A percentile compares a stretch with the other conserved stretches of the same genome.
Conservation (phyloP, 306 rosid genomes). For the Vigna mungo region DNA sequence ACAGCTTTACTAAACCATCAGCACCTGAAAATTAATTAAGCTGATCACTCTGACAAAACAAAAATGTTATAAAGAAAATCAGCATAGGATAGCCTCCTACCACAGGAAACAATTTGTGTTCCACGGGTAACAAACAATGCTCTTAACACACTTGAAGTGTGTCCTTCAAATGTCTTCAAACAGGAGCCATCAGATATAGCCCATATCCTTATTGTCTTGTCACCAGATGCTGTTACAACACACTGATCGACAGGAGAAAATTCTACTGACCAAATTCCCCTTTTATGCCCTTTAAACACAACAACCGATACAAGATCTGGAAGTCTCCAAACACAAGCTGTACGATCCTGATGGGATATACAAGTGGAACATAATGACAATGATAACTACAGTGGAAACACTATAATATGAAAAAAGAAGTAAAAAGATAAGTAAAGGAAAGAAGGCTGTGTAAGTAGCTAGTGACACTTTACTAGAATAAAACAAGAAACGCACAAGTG, state of each 20-base stretch:
- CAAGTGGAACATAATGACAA: slow-evolving; percentile 24
- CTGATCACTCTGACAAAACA: slow-evolving; percentile 27
- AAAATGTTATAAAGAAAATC: slow-evolving; percentile 34
- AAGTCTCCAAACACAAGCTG: slow-evolving; percentile 96
- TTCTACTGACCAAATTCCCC: slow-evolving; percentile 96
- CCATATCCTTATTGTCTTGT: slow-evolving; percentile 94
- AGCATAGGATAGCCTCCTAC: slow-evolving; percentile 51
- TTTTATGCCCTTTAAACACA: slow-evolving; percentile 90
- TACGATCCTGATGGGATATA: slow-evolving; percentile 72
- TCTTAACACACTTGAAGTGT: slow-evolving; percentile 85
- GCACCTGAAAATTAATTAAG: slow-evolving; percentile 71
- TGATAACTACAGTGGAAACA: slow-evolving; percentile 11
- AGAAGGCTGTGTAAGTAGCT: slow-evolving; percentile 13
- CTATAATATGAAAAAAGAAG: neutral
- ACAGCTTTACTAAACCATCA: slow-evolving; percentile 87
- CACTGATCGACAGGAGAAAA: slow-evolving; percentile 98
- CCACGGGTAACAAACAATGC: slow-evolving; percentile 95
- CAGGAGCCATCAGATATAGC: slow-evolving; percentile 91
- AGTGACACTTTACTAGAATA: slow-evolving; percentile 6
- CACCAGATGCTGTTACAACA: slow-evolving; percentile 95
- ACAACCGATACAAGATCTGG: slow-evolving; percentile 79
- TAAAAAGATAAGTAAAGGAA: neutral
- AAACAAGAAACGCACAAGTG: neutral
- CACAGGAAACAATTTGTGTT: slow-evolving; percentile 86
- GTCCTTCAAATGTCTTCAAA: slow-evolving; percentile 96